These are phyloP conservation scores for Simmondsia chinensis DNA, from an alignment of 148 eudicot genomes.

Conservation along the genomic window DNA sequence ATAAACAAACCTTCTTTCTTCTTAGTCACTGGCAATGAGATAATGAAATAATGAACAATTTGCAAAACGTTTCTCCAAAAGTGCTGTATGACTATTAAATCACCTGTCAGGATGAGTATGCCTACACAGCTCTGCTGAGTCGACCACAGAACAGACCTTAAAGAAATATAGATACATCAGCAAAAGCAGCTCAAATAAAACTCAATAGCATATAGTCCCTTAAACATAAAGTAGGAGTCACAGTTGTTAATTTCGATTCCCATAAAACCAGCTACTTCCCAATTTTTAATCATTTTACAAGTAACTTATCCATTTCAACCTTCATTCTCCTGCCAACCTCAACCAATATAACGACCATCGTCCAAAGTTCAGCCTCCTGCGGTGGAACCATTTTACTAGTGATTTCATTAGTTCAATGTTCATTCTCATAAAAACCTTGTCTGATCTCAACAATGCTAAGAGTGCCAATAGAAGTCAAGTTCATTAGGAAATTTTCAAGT, in stretches of 20 bases:
- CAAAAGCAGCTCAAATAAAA: neutral
- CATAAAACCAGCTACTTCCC: no score
- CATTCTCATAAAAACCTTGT: no score
- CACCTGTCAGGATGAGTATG: slow-evolving; percentile 95
- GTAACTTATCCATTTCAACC: no score
- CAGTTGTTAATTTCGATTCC: no score
- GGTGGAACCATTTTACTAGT: no score
- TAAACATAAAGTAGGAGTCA: no score
- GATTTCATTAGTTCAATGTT: no score
- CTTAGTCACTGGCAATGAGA: slow-evolving; percentile 1
- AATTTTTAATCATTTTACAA: no score
- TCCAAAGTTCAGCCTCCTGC: no score
- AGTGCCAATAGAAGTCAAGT: no score
- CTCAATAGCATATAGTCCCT: neutral
- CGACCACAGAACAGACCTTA: slow-evolving; percentile 84
- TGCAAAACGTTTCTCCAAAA: neutral
- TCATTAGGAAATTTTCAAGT: neutral
- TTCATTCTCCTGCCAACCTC: no score
- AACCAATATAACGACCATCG: no score
- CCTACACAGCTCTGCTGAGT: slow-evolving; percentile 84
- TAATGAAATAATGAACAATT: neutral
- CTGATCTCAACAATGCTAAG: neutral
- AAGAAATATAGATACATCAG: slow-evolving; percentile 3
- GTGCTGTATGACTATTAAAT: neutral
- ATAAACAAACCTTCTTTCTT: neutral